Evolutionary conservation across 2,329 filamentous ascomycete genomes (phyloP), one percentile per base, ranked within the genome.

Genomic region (Neonectria ditissima): DNA sequence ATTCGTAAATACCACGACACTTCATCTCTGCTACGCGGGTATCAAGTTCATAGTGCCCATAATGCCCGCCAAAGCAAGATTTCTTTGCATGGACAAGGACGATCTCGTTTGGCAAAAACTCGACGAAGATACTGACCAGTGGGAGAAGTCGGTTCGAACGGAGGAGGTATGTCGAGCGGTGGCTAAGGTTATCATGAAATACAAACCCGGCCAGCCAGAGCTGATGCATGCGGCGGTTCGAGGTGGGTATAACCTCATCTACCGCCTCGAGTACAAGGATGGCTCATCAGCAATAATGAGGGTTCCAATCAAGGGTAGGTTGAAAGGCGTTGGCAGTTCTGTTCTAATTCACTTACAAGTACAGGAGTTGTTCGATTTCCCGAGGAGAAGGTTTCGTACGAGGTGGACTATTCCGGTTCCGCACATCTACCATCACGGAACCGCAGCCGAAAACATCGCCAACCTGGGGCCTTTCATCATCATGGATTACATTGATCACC

Each of bases 391-490:
- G 58, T 74, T 16, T 59, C 65, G 3, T 74, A 76, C 56, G 78
- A 81, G 66, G 77, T 74, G 13, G 76, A 74, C 73, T 1, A 79
- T 80, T 22, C 78, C 77, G 0, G 72, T 81, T 0, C 76, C 77
- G 1, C 55, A 73, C 2, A 63, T 80, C 30, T 75, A 77, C 44
- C 65, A 77, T 59, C 74, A 71, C 53, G 77, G 73, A 4, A 73
- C 65, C 8, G 73, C 69, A 2, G 71, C 65, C 2, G 75, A 79
- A 11, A 79, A 79, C 13, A 75, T 77, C 0, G 71, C 66, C 8
- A 75, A 75, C 0, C 57, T 79, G 11, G 78, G 79, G 0, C 77
- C 78, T 0, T 79, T 80, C 41, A 77, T 80, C 43, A 77, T 81
- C 26, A 80, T 80, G 74, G 73, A 80, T 2, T 78, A 79, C 44